Evolutionary conservation across 2,329 filamentous ascomycete genomes (phyloP), one percentile per base, ranked within the genome.

Genomic region (Didymosphaeria variabile): DNA sequence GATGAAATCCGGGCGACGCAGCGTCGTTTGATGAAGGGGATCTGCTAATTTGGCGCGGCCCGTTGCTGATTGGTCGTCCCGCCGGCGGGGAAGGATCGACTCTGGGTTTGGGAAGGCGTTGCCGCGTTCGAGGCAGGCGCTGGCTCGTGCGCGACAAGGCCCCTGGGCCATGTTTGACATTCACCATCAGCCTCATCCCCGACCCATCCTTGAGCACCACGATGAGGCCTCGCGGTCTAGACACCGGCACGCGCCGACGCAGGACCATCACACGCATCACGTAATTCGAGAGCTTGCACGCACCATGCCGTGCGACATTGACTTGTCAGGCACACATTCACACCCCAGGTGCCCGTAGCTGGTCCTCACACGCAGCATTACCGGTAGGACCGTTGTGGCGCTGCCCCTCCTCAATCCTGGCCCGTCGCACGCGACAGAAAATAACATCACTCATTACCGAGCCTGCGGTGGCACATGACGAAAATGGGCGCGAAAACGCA

Each of bases 1-100:
- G 12, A 26, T 52, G 17, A 29, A 17, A 42, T 36, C 6, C 40
- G 53, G 17, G 53, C 17, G 36, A 31, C 46, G 34, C 44, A 45
- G 32, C 44, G 55, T 47, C 55, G 59, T 58, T 58, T 58, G 55
- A 62, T 62, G 55, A 53, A 55, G 55, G 36, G 51, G 51, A 44
- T 19, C n/a, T 56, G 42, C 44, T 52, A 36, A 52, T 45, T 32
- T 55, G 15, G 38, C 38, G 26, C 21, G 23, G 52, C 23, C 19
- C 3, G 50, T n/a, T 31, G 53, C 52, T 58, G 45, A 58, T 62
- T 61, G 44, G 55, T 12, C 8, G 21, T 15, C 19, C 26, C 12
- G 32, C n/a, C 34, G 31, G 40, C 42, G 49, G 49, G 13, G 45
- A 46, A 57, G 52, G 58, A 59, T 64, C 51, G 45, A 38, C 40